Evolutionary conservation across 768 basidiomycete species (phyloP), one percentile per base, ranked within the genome.

Genomic region (Suillus discolor): DNA sequence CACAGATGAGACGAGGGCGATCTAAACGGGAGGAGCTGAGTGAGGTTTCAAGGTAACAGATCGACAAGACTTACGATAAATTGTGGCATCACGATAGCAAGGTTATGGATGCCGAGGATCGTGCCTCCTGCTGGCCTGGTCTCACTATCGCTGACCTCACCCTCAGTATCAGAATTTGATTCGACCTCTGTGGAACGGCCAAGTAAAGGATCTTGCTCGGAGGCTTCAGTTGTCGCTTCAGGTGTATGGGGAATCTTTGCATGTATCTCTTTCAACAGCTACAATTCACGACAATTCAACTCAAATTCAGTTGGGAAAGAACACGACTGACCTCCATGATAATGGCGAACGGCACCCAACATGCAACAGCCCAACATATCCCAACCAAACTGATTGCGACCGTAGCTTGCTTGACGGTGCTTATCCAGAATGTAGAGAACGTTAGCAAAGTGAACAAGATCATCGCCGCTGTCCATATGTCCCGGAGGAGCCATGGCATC

Each of bases 281-380:
- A 67, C 38, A 59, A 45, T 49, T 23, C 51, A 25, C 51, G n/a
- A 20, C 28, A 38, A 64, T 18, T 62, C 12, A 39, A 61, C 61
- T n/a, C 44, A 60, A 49, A 2, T 20, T 18, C 41, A 31, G 20
- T 23, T 28, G 12, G 57, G n/a, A 42, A 41, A 67, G 41, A 88
- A 89, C 83, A 92, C 34, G 5, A 70, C 84, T 60, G 68, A 87
- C 94, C 87, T 96, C 96, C 96, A 98, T 98, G 78, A 98, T 94
- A 72, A 97, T 95, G 23, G 96, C 92, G 70, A 97, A 97, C 3
- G 96, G 96, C 18, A 94, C 93, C 96, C 96, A 97, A 79, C 93
- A 94, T n/a, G 96, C 94, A 47, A 97, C 93, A 12, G 95, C 93
- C 96, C 96, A 98, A 76, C 92, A 96, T 44, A 97, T 91, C 51